A percentile compares a stretch with the other conserved stretches of the same genome.
These are phyloP conservation scores for Labyrinthula sp. DNA, from an alignment of 352 stramenopile species.

Conservation along the genomic window DNA sequence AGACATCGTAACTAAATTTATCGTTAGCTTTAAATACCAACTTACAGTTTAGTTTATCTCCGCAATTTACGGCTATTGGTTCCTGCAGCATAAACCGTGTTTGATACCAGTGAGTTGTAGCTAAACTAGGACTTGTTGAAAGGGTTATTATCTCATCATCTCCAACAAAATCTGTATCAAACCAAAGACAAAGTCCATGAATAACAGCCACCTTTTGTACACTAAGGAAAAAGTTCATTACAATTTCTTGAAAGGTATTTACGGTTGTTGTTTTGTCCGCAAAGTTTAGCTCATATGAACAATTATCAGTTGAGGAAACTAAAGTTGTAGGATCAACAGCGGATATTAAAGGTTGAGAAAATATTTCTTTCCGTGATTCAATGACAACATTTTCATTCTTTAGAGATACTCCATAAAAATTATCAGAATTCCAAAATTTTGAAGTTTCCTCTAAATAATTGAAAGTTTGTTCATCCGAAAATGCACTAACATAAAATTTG, in stretches of 20 bases:
- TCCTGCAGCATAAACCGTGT: slow-evolving; percentile 62
- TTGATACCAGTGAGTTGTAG: slow-evolving; percentile 60
- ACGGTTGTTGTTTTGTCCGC: slow-evolving; percentile 13
- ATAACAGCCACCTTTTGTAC: slow-evolving; percentile 65
- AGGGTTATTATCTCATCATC: slow-evolving; percentile 52
- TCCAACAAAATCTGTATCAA: slow-evolving; percentile 88
- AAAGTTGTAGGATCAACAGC: slow-evolving; percentile 44
- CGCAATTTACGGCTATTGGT: slow-evolving; percentile 66
- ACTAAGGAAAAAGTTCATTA: slow-evolving; percentile 55
- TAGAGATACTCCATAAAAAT: slow-evolving; percentile 79
- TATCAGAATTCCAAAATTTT: slow-evolving; percentile 73
- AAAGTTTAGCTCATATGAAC: slow-evolving; percentile 19
- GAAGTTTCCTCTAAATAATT: slow-evolving; percentile 65
- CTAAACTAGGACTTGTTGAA: slow-evolving; percentile 48
- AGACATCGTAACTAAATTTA: slow-evolving; percentile 81
- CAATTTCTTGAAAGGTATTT: slow-evolving; percentile 40
- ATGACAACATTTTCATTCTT: too few relatives aligned
- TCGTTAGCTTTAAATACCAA: slow-evolving; percentile 75
- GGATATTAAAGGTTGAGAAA: slow-evolving; percentile 76
- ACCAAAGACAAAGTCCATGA: slow-evolving; percentile 93
- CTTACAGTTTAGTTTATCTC: slow-evolving; percentile 58
- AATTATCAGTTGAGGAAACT: slow-evolving; percentile 33
- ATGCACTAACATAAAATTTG: slow-evolving; percentile 86
- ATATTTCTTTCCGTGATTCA: slow-evolving; percentile 89
- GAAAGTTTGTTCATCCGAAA: slow-evolving; percentile 76